Conservation (phyloP, 176 grass and related monocot species). For the Otatea glauca region DNA sequence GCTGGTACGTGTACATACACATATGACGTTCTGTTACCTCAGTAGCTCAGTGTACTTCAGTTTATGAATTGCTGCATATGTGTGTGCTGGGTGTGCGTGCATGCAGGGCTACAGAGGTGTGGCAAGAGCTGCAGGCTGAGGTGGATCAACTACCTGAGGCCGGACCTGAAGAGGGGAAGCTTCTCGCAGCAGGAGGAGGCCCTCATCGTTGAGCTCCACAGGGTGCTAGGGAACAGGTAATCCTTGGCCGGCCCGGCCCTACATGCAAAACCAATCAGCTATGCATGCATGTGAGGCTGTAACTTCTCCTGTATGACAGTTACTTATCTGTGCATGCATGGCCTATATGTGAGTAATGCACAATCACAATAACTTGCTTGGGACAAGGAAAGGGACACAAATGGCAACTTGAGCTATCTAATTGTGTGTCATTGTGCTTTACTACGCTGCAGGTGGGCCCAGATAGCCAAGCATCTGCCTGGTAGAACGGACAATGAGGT, state of each 20-base stretch:
- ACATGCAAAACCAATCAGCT: slow-evolving; percentile 10
- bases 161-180: slow-evolving; percentile 96
- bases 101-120: slow-evolving; percentile 85
- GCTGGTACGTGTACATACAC: slow-evolving; percentile 48
- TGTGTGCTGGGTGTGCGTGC: not conserved
- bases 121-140: slow-evolving; percentile 99
- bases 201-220: slow-evolving; percentile 97
- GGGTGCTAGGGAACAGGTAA: slow-evolving; percentile 91
- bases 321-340: slow-evolving; percentile 13
- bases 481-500: slow-evolving; percentile 98
- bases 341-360: slow-evolving; percentile 29
- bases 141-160: slow-evolving; percentile 99
- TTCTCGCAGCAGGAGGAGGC: slow-evolving; percentile 97
- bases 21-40: not conserved
- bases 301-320: slow-evolving; percentile 13
- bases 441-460: slow-evolving; percentile 76
- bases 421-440: slow-evolving; percentile 3
- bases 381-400: slow-evolving; percentile 24
- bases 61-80: not conserved
- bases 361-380: slow-evolving; percentile 36
- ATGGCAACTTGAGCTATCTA: slow-evolving; percentile 10
- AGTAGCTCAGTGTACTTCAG: not conserved
- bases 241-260: not conserved
- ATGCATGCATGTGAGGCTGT: slow-evolving; percentile 33
- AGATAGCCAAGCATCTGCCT: slow-evolving; percentile 97